phyloP scores from a whole-genome alignment of 148 eudicot genomes.

The Chenopodium suecicum region DNA sequence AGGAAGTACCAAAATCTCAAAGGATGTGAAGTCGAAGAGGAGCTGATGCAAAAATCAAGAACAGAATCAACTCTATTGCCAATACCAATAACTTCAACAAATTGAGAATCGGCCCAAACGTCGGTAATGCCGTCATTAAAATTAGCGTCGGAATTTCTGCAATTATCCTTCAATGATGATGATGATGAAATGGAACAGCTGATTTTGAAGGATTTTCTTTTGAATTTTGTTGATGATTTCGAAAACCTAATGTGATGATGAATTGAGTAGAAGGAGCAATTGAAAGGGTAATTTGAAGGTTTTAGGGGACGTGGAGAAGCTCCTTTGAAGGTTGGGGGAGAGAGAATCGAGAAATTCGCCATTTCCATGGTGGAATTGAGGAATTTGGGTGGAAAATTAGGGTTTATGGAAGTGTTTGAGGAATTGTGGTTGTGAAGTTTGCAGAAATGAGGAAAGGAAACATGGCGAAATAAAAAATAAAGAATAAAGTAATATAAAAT shows the following conservation, averaged over 20 bases:
- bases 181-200: slow-evolving; percentile 9
- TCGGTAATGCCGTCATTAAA: background rate
- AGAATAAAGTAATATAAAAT: too few species aligned
- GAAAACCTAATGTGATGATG: background rate
- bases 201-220: slow-evolving; percentile 19
- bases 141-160: background rate
- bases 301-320: slow-evolving; percentile 10
- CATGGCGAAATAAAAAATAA: background rate
- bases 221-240: slow-evolving; percentile 11
- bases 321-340: background rate
- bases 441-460: background rate
- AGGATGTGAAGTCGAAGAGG: slow-evolving; percentile 23
- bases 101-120: slow-evolving; percentile 32
- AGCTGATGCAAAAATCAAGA: slow-evolving; percentile 39
- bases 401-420: background rate
- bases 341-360: slow-evolving; percentile 11
- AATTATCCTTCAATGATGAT: slow-evolving; percentile 6
- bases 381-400: background rate
- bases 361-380: background rate
- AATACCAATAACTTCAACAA: slow-evolving; percentile 54
- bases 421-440: background rate
- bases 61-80: slow-evolving; percentile 46
- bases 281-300: slow-evolving; percentile 16
- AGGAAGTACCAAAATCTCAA: slow-evolving; percentile 44
- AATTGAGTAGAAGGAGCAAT: background rate